These are phyloP conservation scores for Delphinella strobiligena DNA, from an alignment of 2,329 filamentous ascomycete genomes.

Conservation along the genomic window DNA sequence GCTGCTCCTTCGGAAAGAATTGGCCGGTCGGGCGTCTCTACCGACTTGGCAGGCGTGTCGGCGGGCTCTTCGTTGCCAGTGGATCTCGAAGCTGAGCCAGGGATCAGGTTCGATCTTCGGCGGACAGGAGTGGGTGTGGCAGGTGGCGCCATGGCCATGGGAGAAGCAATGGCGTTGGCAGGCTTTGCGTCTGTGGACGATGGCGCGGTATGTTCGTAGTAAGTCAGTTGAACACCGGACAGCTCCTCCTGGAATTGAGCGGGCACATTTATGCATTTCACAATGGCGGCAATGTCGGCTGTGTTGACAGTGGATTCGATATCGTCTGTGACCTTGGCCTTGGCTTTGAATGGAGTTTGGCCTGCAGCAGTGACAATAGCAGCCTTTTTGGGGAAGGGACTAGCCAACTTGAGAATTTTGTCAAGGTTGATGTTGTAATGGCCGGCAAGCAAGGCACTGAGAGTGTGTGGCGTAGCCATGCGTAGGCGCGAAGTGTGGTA, in stretches of 20 bases:
- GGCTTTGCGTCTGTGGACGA: constrained; percentile 17
- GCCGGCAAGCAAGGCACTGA: constrained; percentile 59
- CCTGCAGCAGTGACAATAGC: constrained; percentile 40
- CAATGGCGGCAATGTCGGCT: constrained; percentile 72
- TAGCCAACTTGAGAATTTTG: constrained; percentile 69
- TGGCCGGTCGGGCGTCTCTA: constrained; percentile 15
- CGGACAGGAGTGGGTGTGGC: constrained; percentile 65
- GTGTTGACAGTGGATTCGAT: constrained; percentile 52
- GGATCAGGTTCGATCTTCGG: constrained; percentile 44
- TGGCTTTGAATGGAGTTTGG: constrained; percentile 54
- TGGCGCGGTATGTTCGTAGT: constrained; percentile 47
- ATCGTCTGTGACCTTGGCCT: constrained; percentile 51
- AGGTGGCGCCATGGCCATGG: constrained; percentile 40
- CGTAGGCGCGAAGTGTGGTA: constrained; percentile 84
- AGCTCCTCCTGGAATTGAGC: constrained; percentile 56
- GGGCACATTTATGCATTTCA: constrained; percentile 36
- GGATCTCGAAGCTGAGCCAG: constrained; percentile 24
- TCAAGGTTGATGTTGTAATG: constrained; percentile 69
- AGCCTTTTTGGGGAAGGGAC: constrained; percentile 63
- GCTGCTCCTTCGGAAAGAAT: constrained; percentile 23
- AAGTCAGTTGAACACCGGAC: constrained; percentile 68
- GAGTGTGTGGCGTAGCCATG: constrained; percentile 33
- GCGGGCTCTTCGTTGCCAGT: constrained; percentile 15
- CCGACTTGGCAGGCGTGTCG: constrained; percentile 15
- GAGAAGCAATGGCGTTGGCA: constrained; percentile 22